A percentile compares a stretch with the other conserved stretches of the same genome.
Conservation (phyloP, 768 basidiomycete genomes). For the Suillus fuscotomentosus region DNA sequence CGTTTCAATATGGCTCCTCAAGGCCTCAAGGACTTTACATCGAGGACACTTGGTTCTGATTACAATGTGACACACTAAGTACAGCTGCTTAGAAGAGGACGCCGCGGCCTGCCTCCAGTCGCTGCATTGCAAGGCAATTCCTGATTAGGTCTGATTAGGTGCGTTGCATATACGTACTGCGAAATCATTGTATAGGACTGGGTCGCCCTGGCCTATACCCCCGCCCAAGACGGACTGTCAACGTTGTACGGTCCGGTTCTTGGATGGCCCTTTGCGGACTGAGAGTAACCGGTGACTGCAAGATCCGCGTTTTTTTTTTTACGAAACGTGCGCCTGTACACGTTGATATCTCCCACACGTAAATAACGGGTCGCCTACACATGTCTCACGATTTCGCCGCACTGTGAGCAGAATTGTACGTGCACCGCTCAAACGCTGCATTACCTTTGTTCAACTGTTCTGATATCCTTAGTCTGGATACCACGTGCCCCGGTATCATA, state of each 20-base stretch:
- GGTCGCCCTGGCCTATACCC: not conserved
- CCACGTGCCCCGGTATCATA: not conserved
- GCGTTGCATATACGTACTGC: not conserved
- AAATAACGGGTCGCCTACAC: not conserved
- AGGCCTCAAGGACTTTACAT: not conserved
- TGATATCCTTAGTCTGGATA: not conserved
- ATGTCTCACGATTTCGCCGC: not conserved
- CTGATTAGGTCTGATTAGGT: slow-evolving; percentile 3
- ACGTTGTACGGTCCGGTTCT: not conserved
- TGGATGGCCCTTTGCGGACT: not conserved
- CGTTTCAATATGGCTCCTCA: too few relatives aligned
- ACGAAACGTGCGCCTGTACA: not conserved
- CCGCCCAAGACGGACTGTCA: not conserved
- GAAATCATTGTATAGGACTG: not conserved
- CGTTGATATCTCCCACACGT: not conserved
- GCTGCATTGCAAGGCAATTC: not conserved
- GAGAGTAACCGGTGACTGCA: not conserved
- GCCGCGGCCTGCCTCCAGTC: not conserved
- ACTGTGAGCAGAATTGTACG: not conserved
- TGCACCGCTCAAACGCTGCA: not conserved
- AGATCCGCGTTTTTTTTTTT: slow-evolving; percentile 1
- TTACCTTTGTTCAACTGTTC: not conserved
- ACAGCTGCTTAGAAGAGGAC: not conserved
- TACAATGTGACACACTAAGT: not conserved
- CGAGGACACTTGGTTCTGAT: not conserved